Evolutionary conservation across 2,329 filamentous ascomycete species (phyloP).

Genomic region (Phyllosticta citrichinensis): DNA sequence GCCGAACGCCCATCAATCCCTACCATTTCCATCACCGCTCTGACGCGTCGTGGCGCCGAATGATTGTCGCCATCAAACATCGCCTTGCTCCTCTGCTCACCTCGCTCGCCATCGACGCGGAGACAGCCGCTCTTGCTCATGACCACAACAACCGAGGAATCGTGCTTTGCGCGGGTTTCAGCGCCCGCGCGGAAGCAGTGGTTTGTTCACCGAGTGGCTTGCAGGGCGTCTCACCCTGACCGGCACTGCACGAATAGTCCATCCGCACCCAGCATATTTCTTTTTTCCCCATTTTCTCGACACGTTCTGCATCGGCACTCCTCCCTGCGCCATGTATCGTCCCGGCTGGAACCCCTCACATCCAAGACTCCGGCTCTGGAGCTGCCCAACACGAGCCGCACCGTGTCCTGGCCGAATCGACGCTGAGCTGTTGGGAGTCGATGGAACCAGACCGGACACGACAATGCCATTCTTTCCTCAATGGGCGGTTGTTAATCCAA

Average conservation of each 20-base stretch:
- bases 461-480: not conserved
- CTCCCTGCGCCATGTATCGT: not conserved
- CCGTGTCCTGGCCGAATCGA: not conserved
- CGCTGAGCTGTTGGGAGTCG: not conserved
- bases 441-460: not conserved
- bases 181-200: not conserved
- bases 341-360: not conserved
- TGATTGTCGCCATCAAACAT: not conserved
- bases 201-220: not conserved
- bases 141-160: not conserved
- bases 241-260: not conserved
- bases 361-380: not conserved
- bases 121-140: not conserved
- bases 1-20: not conserved
- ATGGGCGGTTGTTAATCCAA: not conserved
- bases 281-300: not conserved
- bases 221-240: not conserved
- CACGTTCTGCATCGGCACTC: not conserved
- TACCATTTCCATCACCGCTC: not conserved
- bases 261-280: not conserved
- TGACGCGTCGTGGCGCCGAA: not conserved
- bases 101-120: not conserved
- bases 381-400: not conserved
- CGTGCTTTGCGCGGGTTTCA: not conserved
- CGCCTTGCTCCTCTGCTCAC: not conserved